Evolutionary conservation across 352 stramenopile species (phyloP).

Genomic region (Stephanocyclus meneghinianus): DNA sequence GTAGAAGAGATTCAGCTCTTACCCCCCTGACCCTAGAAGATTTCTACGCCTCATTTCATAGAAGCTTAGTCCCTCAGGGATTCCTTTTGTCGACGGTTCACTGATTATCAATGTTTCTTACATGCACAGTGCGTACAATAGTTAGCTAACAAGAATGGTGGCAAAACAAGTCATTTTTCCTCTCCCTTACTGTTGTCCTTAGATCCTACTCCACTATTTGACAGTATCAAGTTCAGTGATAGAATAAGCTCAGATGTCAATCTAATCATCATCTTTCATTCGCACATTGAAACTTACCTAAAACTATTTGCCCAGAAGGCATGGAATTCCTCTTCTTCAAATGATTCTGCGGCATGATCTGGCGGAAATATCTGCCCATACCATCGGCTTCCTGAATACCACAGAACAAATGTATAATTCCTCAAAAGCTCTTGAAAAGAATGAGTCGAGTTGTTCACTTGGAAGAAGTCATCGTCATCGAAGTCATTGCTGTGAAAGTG

Average conservation of each 20-base stretch:
- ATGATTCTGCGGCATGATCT: conserved; percentile 1
- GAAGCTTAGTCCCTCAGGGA: conserved; percentile 24
- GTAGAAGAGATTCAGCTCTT: neutral
- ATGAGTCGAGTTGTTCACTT: conserved; percentile 19
- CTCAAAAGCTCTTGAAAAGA: conserved; percentile 40
- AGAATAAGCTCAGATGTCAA: neutral
- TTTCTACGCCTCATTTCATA: conserved; percentile 52
- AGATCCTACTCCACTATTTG: neutral
- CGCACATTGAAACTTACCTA: neutral
- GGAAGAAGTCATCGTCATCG: conserved; percentile 49
- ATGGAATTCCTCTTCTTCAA: conserved; percentile 48
- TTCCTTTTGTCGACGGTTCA: conserved; percentile 5
- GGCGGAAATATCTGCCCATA: conserved; percentile 14
- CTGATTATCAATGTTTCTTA: conserved; percentile 42
- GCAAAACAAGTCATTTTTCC: too few species aligned
- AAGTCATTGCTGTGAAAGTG: conserved; percentile 21
- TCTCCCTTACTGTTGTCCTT: neutral
- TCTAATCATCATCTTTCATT: neutral
- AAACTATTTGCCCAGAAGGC: conserved; percentile 33
- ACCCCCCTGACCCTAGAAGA: neutral
- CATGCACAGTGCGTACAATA: neutral
- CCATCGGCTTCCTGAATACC: conserved; percentile 43
- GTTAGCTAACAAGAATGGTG: neutral
- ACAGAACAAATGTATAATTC: conserved; percentile 51
- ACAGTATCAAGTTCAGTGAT: neutral